These are phyloP conservation scores for Barnettozyma hawaiiensis DNA, from an alignment of 1,139 yeast species.

Conservation along the genomic window DNA sequence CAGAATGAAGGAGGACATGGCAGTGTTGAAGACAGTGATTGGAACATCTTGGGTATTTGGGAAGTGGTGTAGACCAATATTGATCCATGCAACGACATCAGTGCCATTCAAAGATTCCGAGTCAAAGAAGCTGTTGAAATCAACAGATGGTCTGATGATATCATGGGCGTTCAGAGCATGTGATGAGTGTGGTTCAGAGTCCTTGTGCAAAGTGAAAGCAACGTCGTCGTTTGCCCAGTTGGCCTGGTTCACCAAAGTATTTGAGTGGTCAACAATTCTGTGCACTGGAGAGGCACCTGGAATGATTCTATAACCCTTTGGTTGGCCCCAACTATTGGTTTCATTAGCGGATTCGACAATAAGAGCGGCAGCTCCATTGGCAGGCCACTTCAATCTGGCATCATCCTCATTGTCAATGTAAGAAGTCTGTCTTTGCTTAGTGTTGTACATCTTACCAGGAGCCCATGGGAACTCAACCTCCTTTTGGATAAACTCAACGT, in stretches of 20 bases:
- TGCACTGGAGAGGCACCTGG: slow-evolving; percentile 21
- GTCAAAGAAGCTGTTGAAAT: slow-evolving; percentile 21
- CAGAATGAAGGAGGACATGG: slow-evolving; percentile 21
- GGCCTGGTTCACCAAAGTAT: slow-evolving; percentile 19
- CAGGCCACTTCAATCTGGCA: slow-evolving; percentile 17
- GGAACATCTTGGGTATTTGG: slow-evolving; percentile 28
- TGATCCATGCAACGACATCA: slow-evolving; percentile 26
- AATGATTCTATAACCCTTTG: slow-evolving; percentile 24
- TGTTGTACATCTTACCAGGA: slow-evolving; percentile 17
- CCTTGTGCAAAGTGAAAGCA: slow-evolving; percentile 22
- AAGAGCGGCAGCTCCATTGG: slow-evolving; percentile 23
- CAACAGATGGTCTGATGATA: slow-evolving; percentile 20
- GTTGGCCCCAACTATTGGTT: slow-evolving; percentile 23
- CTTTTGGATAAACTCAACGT: slow-evolving; percentile 15
- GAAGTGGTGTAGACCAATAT: slow-evolving; percentile 25
- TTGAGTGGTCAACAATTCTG: slow-evolving; percentile 15
- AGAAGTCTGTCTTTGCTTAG: slow-evolving; percentile 15
- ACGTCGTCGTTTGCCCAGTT: slow-evolving; percentile 25
- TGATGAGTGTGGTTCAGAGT: slow-evolving; percentile 24
- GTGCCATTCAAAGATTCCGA: slow-evolving; percentile 23
- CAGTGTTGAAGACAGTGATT: slow-evolving; percentile 25
- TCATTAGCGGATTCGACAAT: slow-evolving; percentile 24
- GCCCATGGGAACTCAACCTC: slow-evolving; percentile 25
- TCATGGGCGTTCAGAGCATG: slow-evolving; percentile 22
- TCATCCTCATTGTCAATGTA: slow-evolving; percentile 18